Base-by-base conservation (phyloP, 1,139 yeast genomes). In the Insectozyma bohioensis region DNA sequence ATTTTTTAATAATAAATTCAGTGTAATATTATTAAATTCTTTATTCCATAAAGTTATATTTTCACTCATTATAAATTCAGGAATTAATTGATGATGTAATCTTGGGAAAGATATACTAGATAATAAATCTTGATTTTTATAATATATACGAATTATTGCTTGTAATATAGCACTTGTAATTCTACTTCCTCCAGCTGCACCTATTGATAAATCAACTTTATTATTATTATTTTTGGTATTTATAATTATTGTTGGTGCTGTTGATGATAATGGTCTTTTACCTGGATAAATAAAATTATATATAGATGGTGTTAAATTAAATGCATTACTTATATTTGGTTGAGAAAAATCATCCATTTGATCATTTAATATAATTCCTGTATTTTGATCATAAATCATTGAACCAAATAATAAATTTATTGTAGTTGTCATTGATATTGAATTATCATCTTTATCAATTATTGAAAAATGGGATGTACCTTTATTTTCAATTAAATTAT, bases 301-400 rank as follows among this genome's bases (percentile, higher is more conserved):
- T 14, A 78, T 63, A 0, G 96, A 86, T 0, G 97, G 95, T 5
- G 78, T 72, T 33, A 90, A 70, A 19, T 81, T 83, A 56, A 88
- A 92, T 10, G 90, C 83, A 58, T 92, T 92, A 22, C 75, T 67
- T 6, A 69, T 58, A 13, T 68, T 63, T 1, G 95, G 92, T 24
- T 77, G 67, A n/a, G 95, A 82, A 51, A 92, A 92, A 56, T 92
- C 97, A 56, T 92, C 97, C 97, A 92, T 90, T 56, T 92, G 88
- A 46, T 87, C 81, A 61, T 92, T 92, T 49, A 92, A 63, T 6
- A 92, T 71, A 10, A 92, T 65, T 1, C 97, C 97, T 0, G 97
- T 90, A 1, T 42, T 54, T 2, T 83, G 81, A 52, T 90, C 97
- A 51, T 83, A 85, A 5, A 90, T 80, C 48, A 80, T 54, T 9